These are phyloP conservation scores for Coniosporium tulheliwenetii DNA, from an alignment of 2,329 filamentous ascomycete genomes.

Conservation along the genomic window DNA sequence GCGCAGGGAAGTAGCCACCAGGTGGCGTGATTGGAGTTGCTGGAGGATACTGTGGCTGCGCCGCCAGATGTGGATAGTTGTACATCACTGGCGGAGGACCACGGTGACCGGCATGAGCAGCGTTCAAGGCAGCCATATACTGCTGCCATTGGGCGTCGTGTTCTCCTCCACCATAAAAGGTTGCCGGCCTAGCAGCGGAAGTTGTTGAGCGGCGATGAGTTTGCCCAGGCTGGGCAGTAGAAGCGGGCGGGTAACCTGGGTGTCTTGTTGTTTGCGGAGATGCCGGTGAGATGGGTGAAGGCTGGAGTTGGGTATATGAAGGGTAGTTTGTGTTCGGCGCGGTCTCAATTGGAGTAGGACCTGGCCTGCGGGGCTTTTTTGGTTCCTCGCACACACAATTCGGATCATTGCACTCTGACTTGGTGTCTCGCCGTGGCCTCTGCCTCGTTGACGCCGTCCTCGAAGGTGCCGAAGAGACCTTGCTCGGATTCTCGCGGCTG, in stretches of 20 bases:
- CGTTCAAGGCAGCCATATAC: no score
- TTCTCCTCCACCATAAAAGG: not conserved
- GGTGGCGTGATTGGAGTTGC: no score
- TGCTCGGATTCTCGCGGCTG: not conserved
- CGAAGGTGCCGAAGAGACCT: not conserved
- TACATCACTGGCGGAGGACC: no score
- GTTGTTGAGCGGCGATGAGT: not conserved
- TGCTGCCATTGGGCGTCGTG: no score
- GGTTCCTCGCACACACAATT: slow-evolving; percentile 10
- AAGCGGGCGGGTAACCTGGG: not conserved
- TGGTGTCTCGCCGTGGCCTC: slow-evolving; percentile 1
- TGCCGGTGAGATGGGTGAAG: slow-evolving; percentile 16
- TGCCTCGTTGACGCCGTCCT: not conserved
- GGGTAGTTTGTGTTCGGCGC: slow-evolving; percentile 14
- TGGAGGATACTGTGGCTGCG: no score
- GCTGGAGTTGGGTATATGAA: slow-evolving; percentile 9
- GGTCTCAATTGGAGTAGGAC: slow-evolving; percentile 12
- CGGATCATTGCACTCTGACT: slow-evolving; percentile 17
- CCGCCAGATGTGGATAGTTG: no score
- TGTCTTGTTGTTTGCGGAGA: slow-evolving; percentile 2
- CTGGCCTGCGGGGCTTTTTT: no score
- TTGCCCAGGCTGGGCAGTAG: not conserved
- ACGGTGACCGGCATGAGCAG: no score
- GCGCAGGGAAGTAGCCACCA: no score
- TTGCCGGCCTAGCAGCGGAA: not conserved